A percentile compares a stretch with the other conserved stretches of the same genome.
Evolutionary conservation across 2,329 filamentous ascomycete species (phyloP).

Genomic region (Hawksworthiomyces lignivorus): DNA sequence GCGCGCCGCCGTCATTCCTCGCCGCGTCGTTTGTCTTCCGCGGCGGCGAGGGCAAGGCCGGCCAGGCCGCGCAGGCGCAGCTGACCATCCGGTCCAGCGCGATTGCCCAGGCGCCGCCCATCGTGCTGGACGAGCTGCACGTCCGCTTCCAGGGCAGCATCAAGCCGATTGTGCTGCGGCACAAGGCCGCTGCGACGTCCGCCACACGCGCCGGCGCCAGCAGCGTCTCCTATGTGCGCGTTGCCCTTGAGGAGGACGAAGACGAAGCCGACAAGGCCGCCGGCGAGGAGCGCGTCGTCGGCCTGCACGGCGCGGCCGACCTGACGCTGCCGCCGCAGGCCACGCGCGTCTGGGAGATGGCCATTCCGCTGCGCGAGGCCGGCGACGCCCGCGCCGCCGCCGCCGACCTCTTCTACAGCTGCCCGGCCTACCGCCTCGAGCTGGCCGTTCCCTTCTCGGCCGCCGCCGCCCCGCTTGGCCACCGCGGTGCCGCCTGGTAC

Average conservation of each 20-base stretch:
- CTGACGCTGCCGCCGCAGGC: conserved; percentile 60
- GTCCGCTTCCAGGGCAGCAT: conserved; percentile 52
- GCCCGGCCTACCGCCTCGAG: conserved; percentile 58
- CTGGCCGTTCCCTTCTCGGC: conserved; percentile 51
- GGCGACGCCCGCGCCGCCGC: conserved; percentile 64
- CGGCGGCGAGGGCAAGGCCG: conserved; percentile 51
- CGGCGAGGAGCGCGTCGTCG: background rate
- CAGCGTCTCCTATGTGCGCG: background rate
- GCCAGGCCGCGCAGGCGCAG: conserved; percentile 51
- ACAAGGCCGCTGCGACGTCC: conserved; percentile 23
- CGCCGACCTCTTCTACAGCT: conserved; percentile 55
- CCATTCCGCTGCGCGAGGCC: conserved; percentile 68
- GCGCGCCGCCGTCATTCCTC: conserved; percentile 24
- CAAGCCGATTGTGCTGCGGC: conserved; percentile 45
- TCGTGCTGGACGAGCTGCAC: conserved; percentile 43
- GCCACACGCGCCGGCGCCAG: background rate
- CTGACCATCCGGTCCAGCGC: conserved; percentile 51
- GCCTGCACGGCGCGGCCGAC: conserved; percentile 35
- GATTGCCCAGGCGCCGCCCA: conserved; percentile 40
- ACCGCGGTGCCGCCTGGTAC: conserved; percentile 41
- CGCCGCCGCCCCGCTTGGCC: conserved; percentile 20
- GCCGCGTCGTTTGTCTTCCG: conserved; percentile 46
- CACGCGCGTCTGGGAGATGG: conserved; percentile 63
- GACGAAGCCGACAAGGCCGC: conserved; percentile 7
- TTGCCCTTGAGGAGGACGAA: conserved; percentile 16